phyloP scores from a whole-genome alignment of 805 yeast genomes.

The Cyberlindnera galapagoensis region DNA sequence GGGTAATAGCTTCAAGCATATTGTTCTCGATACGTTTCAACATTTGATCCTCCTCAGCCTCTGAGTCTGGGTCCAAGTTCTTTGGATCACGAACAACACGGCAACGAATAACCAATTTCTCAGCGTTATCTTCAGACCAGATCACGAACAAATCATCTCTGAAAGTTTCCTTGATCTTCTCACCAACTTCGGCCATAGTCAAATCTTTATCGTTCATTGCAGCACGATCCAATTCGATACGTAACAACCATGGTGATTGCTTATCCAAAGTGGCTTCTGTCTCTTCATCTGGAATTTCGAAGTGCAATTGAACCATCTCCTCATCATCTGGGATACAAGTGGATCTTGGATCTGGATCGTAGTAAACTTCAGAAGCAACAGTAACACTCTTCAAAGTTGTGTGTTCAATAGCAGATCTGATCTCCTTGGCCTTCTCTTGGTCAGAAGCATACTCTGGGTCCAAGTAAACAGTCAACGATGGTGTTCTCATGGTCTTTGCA shows the following conservation, averaged over 20 bases:
- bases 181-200: constrained; percentile 97
- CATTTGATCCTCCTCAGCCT: constrained; percentile 95
- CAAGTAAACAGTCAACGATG: constrained; percentile 94
- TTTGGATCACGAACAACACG: constrained; percentile 97
- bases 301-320: constrained; percentile 95
- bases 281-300: constrained; percentile 96
- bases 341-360: constrained; percentile 96
- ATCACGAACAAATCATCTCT: constrained; percentile 94
- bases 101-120: constrained; percentile 93
- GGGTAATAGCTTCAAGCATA: constrained; percentile 89
- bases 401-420: constrained; percentile 96
- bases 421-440: constrained; percentile 88
- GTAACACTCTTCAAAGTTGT: constrained; percentile 93
- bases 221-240: constrained; percentile 96
- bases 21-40: constrained; percentile 91
- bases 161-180: constrained; percentile 85
- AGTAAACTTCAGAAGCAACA: constrained; percentile 93
- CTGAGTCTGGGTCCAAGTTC: constrained; percentile 85
- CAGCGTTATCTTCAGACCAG: constrained; percentile 99
- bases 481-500: constrained; percentile 98
- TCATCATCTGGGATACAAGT: constrained; percentile 96
- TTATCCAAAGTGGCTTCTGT: constrained; percentile 89
- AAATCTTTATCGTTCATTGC: constrained; percentile 97
- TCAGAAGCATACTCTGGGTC: constrained; percentile 75
- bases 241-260: constrained; percentile 96